These are phyloP conservation scores for Ceratocystis cubensis DNA, from an alignment of 2,329 filamentous ascomycete species.

Conservation along the genomic window DNA sequence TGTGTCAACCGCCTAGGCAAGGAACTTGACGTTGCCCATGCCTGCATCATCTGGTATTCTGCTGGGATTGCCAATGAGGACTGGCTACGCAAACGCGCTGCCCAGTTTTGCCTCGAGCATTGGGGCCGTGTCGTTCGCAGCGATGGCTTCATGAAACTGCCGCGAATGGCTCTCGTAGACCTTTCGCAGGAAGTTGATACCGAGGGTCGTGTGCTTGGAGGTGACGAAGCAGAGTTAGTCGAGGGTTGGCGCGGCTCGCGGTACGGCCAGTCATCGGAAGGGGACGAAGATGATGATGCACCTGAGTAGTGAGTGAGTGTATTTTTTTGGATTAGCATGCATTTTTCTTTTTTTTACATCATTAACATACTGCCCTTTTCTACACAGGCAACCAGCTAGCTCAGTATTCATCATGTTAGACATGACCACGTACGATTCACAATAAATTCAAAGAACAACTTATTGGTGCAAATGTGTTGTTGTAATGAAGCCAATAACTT, in stretches of 20 bases:
- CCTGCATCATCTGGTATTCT: slow-evolving; percentile 92
- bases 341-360: not conserved
- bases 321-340: slow-evolving; percentile 22
- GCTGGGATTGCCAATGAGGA: slow-evolving; percentile 82
- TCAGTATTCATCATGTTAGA: not conserved
- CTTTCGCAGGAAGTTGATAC: slow-evolving; percentile 86
- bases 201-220: slow-evolving; percentile 80
- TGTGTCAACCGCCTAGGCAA: slow-evolving; percentile 83
- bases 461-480: not conserved
- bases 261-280: slow-evolving; percentile 31
- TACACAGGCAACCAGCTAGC: not conserved
- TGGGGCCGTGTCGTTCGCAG: slow-evolving; percentile 93
- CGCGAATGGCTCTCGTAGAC: slow-evolving; percentile 69
- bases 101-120: slow-evolving; percentile 77
- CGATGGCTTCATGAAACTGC: slow-evolving; percentile 69
- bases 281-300: slow-evolving; percentile 38
- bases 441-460: not conserved
- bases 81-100: slow-evolving; percentile 81
- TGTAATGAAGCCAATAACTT: slow-evolving; percentile 11
- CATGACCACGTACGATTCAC: not conserved
- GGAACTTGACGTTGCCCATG: slow-evolving; percentile 87
- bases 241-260: slow-evolving; percentile 38
- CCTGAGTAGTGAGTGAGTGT: slow-evolving; percentile 40
- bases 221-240: slow-evolving; percentile 61
- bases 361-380: not conserved